Conservation (phyloP, 202 grass and related monocot genomes). For the Schoenoplectus triqueter region DNA sequence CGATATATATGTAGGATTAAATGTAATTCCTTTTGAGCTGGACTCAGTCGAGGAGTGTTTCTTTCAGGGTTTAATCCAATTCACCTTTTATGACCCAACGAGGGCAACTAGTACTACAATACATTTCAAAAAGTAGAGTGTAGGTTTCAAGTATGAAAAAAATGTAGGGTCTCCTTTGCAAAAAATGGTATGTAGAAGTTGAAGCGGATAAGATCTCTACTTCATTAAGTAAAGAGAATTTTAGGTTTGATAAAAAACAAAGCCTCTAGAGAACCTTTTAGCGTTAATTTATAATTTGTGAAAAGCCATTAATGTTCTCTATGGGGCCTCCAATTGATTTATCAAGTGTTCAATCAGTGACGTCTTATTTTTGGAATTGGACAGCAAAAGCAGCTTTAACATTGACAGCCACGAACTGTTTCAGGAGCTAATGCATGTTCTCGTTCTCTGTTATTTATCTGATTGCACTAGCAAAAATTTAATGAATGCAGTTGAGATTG, state of each 20-base stretch:
- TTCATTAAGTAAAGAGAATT: constrained; percentile 25
- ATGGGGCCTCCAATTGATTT: constrained; percentile 28
- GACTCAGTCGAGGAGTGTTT: neutral
- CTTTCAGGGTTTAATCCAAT: neutral
- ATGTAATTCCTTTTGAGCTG: neutral
- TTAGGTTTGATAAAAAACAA: constrained; percentile 24
- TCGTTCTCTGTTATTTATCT: constrained; percentile 25
- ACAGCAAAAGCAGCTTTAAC: constrained; percentile 33
- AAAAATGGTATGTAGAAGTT: constrained; percentile 26
- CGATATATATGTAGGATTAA: neutral
- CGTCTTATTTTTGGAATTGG: constrained; percentile 37
- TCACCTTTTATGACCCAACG: constrained; percentile 16
- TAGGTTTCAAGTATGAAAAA: constrained; percentile 15
- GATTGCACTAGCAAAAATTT: neutral
- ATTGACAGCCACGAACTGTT: constrained; percentile 41
- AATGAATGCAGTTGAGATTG: neutral
- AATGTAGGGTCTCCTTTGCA: constrained; percentile 23
- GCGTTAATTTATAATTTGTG: constrained; percentile 23
- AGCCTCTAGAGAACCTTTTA: constrained; percentile 18
- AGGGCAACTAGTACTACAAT: neutral
- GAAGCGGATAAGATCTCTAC: constrained; percentile 37
- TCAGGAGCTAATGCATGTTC: neutral
- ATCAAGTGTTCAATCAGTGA: constrained; percentile 40
- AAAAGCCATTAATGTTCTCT: constrained; percentile 35
- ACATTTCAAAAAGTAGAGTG: neutral